Base-by-base conservation (phyloP, 208 protist genomes). In the Crithidia sp. region DNA sequence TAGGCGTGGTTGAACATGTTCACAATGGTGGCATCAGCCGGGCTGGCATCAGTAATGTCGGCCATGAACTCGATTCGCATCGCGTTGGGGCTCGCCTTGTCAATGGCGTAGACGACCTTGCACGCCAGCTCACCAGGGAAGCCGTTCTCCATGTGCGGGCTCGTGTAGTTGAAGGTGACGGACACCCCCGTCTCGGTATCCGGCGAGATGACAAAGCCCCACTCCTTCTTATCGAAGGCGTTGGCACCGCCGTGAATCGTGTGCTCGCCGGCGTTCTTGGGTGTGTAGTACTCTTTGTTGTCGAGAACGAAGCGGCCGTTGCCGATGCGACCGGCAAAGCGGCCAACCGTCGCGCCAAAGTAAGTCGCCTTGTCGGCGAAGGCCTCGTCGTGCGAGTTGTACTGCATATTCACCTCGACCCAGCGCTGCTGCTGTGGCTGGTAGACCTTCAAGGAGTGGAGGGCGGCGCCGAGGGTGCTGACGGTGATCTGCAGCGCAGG, bases 1-100 rank as follows among this genome's bases (percentile, higher is more conserved):
- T 88, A 91, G 14, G 67, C 62, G 81, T 91, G 86, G 52, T 84
- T 91, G 78, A 85, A 88, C 41, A 91, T 76, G 56, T 88, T 91
- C 47, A 88, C 73, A 16, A 78, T 65, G 8, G 77, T 87, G 36
- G 81, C 76, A 39, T 78, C 71, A 2, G 75, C 82, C 13, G 77
- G 76, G 47, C 74, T 82, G 41, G 44, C 55, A 39, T 80, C 63
- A 5, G 86, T 68, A 28, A 91, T 49, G 45, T 74, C 40, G 7
- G 80, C 83, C 16, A 68, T 28, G 47, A 83, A 84, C 6, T 76
- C 54, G 65, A 74, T 81, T 12, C 67, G 55, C 13, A 91, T 68
- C 37, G 70, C 62, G 28, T 63, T 55, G 7, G 86, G 86, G 10
- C 71, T 14, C 9, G 41, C 64, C 36, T 59, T 54, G n/a, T 47